These are phyloP conservation scores for Zizania palustris DNA, from an alignment of 202 grass and related monocot genomes.

Conservation along the genomic window DNA sequence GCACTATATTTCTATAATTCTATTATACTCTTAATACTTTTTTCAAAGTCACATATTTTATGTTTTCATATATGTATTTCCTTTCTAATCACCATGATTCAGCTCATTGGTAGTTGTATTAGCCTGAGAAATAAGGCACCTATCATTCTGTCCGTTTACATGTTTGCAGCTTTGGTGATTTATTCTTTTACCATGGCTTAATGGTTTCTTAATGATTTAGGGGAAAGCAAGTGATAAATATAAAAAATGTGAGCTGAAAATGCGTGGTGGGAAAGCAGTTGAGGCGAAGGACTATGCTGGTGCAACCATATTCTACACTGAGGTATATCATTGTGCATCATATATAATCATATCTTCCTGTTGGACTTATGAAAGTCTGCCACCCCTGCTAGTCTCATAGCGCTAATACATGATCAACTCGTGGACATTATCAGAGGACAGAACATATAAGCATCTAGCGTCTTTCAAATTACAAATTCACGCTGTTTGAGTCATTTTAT, in stretches of 20 bases:
- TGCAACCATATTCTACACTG: slow-evolving; percentile 34
- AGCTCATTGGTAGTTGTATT: not conserved
- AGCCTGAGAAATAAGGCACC: not conserved
- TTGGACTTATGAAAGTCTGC: not conserved
- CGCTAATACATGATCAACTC: not conserved
- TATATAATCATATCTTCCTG: not conserved
- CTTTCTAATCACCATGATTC: not conserved
- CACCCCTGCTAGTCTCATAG: not conserved
- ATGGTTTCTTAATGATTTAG: not conserved
- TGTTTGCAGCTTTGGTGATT: not conserved
- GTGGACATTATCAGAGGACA: not conserved
- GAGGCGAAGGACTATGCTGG: not conserved
- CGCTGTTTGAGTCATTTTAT: not conserved
- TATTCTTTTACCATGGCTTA: not conserved
- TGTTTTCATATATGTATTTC: not conserved
- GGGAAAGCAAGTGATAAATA: not conserved
- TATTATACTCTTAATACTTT: no score
- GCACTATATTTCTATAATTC: no score
- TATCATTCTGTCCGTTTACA: not conserved
- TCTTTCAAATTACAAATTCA: not conserved
- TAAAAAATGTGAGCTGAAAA: slow-evolving; percentile 35
- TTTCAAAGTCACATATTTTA: no score
- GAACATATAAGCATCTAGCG: not conserved
- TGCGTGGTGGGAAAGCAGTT: slow-evolving; percentile 32
- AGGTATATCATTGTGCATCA: slow-evolving; percentile 4